Conservation (phyloP, 2,329 filamentous ascomycete species). For the Colletotrichum plurivorum region DNA sequence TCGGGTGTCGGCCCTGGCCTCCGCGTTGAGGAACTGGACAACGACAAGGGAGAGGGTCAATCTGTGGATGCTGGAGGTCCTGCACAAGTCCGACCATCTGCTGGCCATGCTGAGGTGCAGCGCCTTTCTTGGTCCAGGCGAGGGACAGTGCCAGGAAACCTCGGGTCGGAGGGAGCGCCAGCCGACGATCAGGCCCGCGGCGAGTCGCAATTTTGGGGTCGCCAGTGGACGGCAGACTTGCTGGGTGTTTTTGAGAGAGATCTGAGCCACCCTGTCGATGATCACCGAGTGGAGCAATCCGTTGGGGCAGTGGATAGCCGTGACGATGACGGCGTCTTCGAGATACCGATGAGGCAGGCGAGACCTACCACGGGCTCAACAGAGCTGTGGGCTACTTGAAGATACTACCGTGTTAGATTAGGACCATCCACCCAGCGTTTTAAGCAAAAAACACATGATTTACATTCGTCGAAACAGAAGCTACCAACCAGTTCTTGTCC, state of each 20-base stretch:
- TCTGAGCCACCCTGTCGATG: not conserved
- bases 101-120: not conserved
- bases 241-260: not conserved
- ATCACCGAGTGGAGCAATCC: not conserved
- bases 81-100: slow-evolving; percentile 7
- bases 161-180: too few species aligned
- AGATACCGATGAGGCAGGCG: not conserved
- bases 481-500: too few species aligned
- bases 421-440: too few species aligned
- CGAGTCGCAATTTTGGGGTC: not conserved
- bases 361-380: not conserved
- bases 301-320: not conserved
- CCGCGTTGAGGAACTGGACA: not conserved
- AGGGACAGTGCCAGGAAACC: too few species aligned
- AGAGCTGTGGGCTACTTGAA: too few species aligned
- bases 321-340: not conserved
- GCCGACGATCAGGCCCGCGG: too few species aligned
- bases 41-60: not conserved
- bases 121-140: not conserved
- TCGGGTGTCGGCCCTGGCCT: not conserved
- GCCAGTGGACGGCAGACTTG: not conserved
- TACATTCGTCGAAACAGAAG: too few species aligned
- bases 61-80: slow-evolving; percentile 11
- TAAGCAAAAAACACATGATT: too few species aligned
- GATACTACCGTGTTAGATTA: too few species aligned